phyloP scores from a whole-genome alignment of 2,329 filamentous ascomycete species.

The Escovopsis weberi region DNA sequence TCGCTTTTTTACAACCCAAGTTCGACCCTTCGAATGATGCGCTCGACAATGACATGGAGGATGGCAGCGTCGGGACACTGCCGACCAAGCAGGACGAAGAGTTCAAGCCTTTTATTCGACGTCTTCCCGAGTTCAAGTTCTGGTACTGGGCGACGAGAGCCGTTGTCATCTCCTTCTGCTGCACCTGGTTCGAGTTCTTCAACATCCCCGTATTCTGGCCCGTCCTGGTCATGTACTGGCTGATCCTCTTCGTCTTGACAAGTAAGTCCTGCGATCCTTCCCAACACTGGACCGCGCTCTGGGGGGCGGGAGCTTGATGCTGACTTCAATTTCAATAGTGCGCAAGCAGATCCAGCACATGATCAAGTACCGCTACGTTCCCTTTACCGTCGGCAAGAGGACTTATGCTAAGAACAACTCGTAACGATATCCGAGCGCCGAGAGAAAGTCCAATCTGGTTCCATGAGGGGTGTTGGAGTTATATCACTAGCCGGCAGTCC shows the following conservation, averaged over 20 bases:
- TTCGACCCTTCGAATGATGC: slow-evolving; percentile 92
- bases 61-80: slow-evolving; percentile 66
- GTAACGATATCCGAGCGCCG: slow-evolving; percentile 8
- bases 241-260: slow-evolving; percentile 89
- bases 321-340: slow-evolving; percentile 42
- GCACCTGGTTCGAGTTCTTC: slow-evolving; percentile 88
- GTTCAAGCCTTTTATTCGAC: slow-evolving; percentile 91
- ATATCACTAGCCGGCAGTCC: no score
- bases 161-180: slow-evolving; percentile 66
- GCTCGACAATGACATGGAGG: slow-evolving; percentile 90
- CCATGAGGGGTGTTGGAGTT: no score
- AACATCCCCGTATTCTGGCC: slow-evolving; percentile 99
- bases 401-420: slow-evolving; percentile 55
- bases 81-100: slow-evolving; percentile 95
- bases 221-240: slow-evolving; percentile 94
- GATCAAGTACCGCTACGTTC: slow-evolving; percentile 99
- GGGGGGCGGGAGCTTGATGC: background rate
- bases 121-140: slow-evolving; percentile 98
- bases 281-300: background rate
- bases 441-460: no score
- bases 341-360: slow-evolving; percentile 99
- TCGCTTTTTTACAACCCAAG: slow-evolving; percentile 95
- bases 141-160: slow-evolving; percentile 93
- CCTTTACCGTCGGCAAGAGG: slow-evolving; percentile 83
- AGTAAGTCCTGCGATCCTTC: slow-evolving; percentile 47